These are phyloP conservation scores for Cytospora chrysosperma DNA, from an alignment of 2,329 filamentous ascomycete genomes.

Conservation along the genomic window DNA sequence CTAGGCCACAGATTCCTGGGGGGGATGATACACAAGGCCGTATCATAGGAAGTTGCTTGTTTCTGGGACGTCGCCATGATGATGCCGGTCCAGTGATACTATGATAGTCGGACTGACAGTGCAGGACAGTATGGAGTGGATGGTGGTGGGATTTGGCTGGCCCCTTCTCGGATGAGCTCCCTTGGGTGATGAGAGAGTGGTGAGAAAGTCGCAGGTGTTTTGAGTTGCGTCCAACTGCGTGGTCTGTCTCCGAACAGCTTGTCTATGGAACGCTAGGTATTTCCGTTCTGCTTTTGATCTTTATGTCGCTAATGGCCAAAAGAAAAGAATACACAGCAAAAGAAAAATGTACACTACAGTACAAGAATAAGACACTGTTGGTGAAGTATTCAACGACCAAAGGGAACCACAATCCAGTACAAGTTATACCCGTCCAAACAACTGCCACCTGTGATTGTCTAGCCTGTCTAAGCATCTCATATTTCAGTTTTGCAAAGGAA, in stretches of 20 bases:
- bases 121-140: neutral
- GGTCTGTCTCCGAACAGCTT: neutral
- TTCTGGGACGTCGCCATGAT: constrained; percentile 6
- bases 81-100: neutral
- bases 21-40: constrained; percentile 60
- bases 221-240: no score
- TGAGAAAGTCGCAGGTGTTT: no score
- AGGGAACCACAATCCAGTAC: neutral
- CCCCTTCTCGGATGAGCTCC: neutral
- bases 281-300: neutral
- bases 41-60: constrained; percentile 46
- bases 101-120: neutral
- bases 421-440: neutral
- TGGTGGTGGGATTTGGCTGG: neutral
- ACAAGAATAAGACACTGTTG: neutral
- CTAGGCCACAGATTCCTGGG: constrained; percentile 46
- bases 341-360: neutral
- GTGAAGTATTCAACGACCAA: neutral
- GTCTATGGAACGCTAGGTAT: no score
- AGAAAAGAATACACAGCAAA: neutral
- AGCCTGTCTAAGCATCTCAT: no score
- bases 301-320: neutral
- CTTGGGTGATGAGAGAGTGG: neutral
- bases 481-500: neutral
- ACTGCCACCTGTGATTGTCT: neutral